A percentile compares a stretch with the other conserved stretches of the same genome.
Conservation (phyloP, 805 yeast genomes). For the Yarrowia sp. region DNA sequence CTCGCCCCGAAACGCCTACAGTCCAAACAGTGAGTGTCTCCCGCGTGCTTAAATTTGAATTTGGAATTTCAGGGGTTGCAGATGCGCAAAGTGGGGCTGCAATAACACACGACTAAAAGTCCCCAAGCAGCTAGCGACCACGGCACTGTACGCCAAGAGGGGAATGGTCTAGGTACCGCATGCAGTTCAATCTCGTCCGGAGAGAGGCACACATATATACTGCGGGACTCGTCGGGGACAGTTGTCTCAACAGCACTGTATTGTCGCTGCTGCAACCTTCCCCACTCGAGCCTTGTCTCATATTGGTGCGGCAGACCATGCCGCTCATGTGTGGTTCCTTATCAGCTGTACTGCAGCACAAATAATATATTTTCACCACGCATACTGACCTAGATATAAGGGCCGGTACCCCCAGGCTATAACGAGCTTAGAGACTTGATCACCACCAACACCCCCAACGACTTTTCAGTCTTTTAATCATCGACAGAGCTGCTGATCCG, state of each 20-base stretch:
- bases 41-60: not conserved
- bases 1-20: no score
- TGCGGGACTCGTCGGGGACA: not conserved
- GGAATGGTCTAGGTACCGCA: not conserved
- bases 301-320: not conserved
- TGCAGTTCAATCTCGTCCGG: not conserved
- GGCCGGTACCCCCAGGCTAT: not conserved
- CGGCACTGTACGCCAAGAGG: constrained; percentile 7
- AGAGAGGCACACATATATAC: not conserved
- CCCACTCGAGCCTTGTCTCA: constrained; percentile 19
- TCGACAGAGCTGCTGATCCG: no score
- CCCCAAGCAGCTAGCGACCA: not conserved
- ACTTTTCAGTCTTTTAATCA: no score
- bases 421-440: not conserved
- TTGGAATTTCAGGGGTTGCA: constrained; percentile 17
- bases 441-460: no score
- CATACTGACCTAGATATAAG: constrained; percentile 17
- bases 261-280: constrained; percentile 6
- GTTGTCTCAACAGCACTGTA: not conserved
- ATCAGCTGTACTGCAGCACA: constrained; percentile 2
- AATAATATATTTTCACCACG: not conserved
- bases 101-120: not conserved
- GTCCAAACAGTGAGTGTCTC: not conserved
- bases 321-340: constrained; percentile 21
- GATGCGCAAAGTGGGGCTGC: constrained; percentile 3